Conservation (phyloP, 148 eudicot species). For the Rheum nobile region DNA sequence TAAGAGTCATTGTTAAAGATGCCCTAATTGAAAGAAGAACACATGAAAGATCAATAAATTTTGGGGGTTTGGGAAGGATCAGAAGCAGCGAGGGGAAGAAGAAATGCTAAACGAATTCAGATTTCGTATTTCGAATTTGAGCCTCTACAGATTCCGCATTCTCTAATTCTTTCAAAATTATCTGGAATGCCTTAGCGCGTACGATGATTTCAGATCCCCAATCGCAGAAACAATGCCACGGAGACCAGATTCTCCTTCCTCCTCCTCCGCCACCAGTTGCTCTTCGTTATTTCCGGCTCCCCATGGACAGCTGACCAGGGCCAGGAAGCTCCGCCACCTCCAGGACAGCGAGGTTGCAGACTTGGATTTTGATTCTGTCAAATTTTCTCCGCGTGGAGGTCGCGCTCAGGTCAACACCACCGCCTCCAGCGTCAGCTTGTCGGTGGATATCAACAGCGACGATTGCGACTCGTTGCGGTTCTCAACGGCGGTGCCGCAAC, state of each 20-base stretch:
- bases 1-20: no score
- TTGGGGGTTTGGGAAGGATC: no score
- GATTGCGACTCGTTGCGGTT: constrained; percentile 5
- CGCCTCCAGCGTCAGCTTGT: background rate
- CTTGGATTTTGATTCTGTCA: background rate
- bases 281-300: background rate
- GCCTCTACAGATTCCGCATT: background rate
- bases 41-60: no score
- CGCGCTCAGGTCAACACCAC: background rate
- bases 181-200: background rate
- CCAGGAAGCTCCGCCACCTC: constrained; percentile 15
- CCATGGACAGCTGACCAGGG: constrained; percentile 10
- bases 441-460: background rate
- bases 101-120: no score
- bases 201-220: background rate
- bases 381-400: background rate
- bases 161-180: no score
- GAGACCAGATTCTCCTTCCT: constrained; percentile 19
- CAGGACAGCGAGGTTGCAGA: constrained; percentile 2
- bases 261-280: constrained; percentile 7
- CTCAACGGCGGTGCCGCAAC: constrained; percentile 37
- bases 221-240: constrained; percentile 19
- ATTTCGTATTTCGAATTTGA: constrained; percentile 6
- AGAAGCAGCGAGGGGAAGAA: no score
- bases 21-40: no score